Conservation (phyloP, 768 basidiomycete species). For the Sutorius australiensis region DNA sequence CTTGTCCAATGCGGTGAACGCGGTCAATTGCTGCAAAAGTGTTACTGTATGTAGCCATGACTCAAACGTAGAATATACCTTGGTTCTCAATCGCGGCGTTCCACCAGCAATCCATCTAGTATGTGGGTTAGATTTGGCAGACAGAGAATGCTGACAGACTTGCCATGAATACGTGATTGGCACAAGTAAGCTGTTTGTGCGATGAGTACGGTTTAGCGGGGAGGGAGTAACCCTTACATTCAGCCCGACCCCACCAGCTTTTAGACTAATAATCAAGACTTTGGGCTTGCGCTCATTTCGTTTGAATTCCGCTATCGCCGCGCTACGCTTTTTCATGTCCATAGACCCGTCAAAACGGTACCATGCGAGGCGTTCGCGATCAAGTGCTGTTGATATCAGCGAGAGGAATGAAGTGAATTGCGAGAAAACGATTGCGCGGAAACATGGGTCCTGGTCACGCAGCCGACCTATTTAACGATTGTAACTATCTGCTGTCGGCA, state of each 20-base stretch:
- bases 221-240: slow-evolving; percentile 49
- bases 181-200: slow-evolving; percentile 57
- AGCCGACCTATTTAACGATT: slow-evolving; percentile 45
- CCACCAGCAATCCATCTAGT: slow-evolving; percentile 92
- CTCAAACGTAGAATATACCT: slow-evolving; percentile 38
- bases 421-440: slow-evolving; percentile 85
- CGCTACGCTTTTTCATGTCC: slow-evolving; percentile 76
- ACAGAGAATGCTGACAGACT: slow-evolving; percentile 4
- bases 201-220: not conserved
- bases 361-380: slow-evolving; percentile 64
- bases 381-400: slow-evolving; percentile 66
- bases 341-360: slow-evolving; percentile 91
- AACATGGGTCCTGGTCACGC: slow-evolving; percentile 66
- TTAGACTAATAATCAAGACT: slow-evolving; percentile 73
- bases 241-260: slow-evolving; percentile 89
- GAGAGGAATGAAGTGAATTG: slow-evolving; percentile 89
- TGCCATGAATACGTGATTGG: slow-evolving; percentile 87
- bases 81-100: slow-evolving; percentile 81
- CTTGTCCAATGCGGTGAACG: slow-evolving; percentile 82
- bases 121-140: slow-evolving; percentile 1
- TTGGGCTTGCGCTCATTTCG: slow-evolving; percentile 65
- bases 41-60: slow-evolving; percentile 3
- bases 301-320: slow-evolving; percentile 76
- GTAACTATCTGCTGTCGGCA: not conserved
- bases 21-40: slow-evolving; percentile 70